Evolutionary conservation across 176 grass and related monocot species (phyloP).

Genomic region (Otatea glauca): DNA sequence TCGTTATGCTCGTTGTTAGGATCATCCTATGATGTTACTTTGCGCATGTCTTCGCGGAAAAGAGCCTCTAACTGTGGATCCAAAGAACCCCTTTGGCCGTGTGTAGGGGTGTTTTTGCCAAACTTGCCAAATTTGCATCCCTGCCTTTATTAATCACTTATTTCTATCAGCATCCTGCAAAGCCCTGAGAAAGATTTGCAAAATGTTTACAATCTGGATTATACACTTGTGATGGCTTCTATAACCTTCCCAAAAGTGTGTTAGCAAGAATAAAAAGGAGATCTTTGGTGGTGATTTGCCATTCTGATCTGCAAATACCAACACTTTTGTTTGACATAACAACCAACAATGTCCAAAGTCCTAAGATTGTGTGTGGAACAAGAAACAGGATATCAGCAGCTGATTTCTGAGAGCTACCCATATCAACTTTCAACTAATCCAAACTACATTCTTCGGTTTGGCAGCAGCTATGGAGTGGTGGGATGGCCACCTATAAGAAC

Average conservation of each 20-base stretch:
- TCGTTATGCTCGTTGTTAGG: constrained; percentile 26
- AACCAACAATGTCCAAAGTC: not conserved
- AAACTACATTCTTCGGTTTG: not conserved
- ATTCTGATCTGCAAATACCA: constrained; percentile 13
- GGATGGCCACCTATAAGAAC: constrained; percentile 88
- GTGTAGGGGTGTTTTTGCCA: not conserved
- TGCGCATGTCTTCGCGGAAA: not conserved
- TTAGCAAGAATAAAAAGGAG: not conserved
- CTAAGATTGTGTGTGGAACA: not conserved
- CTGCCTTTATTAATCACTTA: not conserved
- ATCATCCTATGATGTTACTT: constrained; percentile 1
- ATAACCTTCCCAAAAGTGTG: not conserved
- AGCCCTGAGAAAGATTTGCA: not conserved
- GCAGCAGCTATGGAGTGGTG: constrained; percentile 63
- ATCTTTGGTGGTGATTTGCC: constrained; percentile 28
- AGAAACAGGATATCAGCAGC: not conserved
- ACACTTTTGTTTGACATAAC: not conserved
- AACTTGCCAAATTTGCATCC: not conserved
- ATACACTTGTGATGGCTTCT: not conserved
- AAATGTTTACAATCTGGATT: not conserved
- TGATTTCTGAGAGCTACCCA: constrained; percentile 8
- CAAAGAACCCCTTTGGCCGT: not conserved
- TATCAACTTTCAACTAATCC: constrained; percentile 18
- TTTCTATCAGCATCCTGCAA: not conserved
- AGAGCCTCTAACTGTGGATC: not conserved